A percentile compares a stretch with the other conserved stretches of the same genome.
phyloP scores from a whole-genome alignment of 1,284 basidiomycete species.

The Pholiota adiposa region DNA sequence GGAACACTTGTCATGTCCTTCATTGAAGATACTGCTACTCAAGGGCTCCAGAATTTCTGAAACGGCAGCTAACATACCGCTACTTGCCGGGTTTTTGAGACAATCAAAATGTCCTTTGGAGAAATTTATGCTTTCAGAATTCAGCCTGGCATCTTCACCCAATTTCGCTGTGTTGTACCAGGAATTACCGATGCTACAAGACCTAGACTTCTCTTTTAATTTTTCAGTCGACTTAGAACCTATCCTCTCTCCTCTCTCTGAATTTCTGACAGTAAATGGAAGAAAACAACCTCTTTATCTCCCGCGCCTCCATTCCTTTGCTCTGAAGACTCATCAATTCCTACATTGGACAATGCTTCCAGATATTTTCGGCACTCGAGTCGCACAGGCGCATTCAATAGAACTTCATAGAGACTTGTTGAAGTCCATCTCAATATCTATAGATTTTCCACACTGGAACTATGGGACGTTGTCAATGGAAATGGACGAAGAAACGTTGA shows the following conservation, averaged over 20 bases:
- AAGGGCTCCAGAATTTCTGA: too few relatives aligned
- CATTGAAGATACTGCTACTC: background rate
- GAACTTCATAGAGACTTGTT: background rate
- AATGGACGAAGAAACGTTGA: background rate
- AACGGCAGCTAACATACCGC: background rate
- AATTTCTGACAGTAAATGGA: too few relatives aligned
- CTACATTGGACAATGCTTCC: background rate
- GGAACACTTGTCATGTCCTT: background rate
- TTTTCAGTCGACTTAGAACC: too few relatives aligned
- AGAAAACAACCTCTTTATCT: background rate
- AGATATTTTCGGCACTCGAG: background rate
- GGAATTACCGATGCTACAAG: background rate
- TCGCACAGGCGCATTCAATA: background rate
- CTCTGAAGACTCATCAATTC: background rate
- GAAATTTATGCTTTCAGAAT: background rate
- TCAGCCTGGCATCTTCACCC: too few relatives aligned
- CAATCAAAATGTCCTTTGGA: background rate
- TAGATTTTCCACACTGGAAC: too few relatives aligned
- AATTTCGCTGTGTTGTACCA: background rate
- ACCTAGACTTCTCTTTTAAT: background rate
- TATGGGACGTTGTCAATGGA: too few relatives aligned
- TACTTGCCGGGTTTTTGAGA: background rate
- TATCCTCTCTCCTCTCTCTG: background rate
- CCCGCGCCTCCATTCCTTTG: background rate
- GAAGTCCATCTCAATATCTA: background rate